phyloP scores from a whole-genome alignment of 2,329 filamentous ascomycete genomes.

The Lachnellula suecica region DNA sequence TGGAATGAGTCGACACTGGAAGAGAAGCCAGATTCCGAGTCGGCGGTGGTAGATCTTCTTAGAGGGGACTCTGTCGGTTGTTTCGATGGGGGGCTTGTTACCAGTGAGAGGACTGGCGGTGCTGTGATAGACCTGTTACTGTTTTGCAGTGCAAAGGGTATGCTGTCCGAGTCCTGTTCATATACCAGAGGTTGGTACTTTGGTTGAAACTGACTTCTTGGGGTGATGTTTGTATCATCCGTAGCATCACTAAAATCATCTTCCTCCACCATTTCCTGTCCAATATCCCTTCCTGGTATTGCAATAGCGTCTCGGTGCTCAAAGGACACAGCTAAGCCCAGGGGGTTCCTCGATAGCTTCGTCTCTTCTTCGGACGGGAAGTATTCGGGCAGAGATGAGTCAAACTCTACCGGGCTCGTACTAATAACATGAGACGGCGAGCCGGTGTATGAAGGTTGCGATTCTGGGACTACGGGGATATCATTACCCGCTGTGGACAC shows the following conservation, averaged over 20 bases:
- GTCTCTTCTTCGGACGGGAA: background rate
- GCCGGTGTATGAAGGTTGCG: background rate
- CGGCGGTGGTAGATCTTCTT: conserved; percentile 21
- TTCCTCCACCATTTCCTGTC: conserved; percentile 14
- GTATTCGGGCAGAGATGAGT: background rate
- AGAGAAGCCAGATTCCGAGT: conserved; percentile 38
- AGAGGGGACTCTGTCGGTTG: conserved; percentile 24
- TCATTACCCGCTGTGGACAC: no score
- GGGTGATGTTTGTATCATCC: conserved; percentile 27
- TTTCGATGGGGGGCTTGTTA: conserved; percentile 42
- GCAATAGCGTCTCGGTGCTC: background rate
- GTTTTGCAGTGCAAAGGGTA: conserved; percentile 31
- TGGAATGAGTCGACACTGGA: conserved; percentile 55
- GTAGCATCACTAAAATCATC: conserved; percentile 28
- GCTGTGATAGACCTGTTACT: conserved; percentile 37
- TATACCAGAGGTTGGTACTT: conserved; percentile 27
- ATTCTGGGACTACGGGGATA: background rate
- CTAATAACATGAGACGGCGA: background rate
- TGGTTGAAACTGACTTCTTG: conserved; percentile 28
- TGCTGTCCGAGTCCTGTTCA: conserved; percentile 30
- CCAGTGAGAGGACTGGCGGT: conserved; percentile 42
- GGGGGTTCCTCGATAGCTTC: background rate
- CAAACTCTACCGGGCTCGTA: background rate
- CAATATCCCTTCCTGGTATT: background rate
- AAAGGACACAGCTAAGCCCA: background rate